These are phyloP conservation scores for Bathelium albidoporum DNA, from an alignment of 495 filamentous ascomycete genomes.

Conservation along the genomic window DNA sequence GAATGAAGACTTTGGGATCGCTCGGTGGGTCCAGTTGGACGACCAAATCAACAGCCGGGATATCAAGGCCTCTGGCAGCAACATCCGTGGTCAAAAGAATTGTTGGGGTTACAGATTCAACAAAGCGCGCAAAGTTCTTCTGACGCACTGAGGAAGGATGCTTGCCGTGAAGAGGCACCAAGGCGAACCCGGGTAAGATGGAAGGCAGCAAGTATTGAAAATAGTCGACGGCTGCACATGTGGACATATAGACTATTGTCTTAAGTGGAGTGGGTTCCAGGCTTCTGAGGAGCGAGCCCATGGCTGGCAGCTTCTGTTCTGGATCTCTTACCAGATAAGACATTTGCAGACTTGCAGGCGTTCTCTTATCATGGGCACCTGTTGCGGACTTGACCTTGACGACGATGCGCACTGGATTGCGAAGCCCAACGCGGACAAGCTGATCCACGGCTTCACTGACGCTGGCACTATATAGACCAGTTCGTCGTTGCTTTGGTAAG, in stretches of 20 bases:
- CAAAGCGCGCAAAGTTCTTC: conserved; percentile 72
- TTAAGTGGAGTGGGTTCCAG: conserved; percentile 66
- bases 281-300: conserved; percentile 58
- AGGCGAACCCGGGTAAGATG: conserved; percentile 50
- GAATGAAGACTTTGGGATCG: conserved; percentile 90
- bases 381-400: conserved; percentile 77
- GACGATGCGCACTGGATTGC: conserved; percentile 86
- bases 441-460: conserved; percentile 85
- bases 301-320: conserved; percentile 62
- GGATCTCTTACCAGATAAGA: conserved; percentile 68
- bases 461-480: conserved; percentile 86
- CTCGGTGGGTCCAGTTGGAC: conserved; percentile 85
- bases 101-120: conserved; percentile 52
- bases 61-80: conserved; percentile 80
- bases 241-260: conserved; percentile 89
- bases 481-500: conserved; percentile 85
- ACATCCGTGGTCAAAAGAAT: conserved; percentile 84
- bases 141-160: conserved; percentile 65
- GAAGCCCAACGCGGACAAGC: conserved; percentile 80
- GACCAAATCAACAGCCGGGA: conserved; percentile 89
- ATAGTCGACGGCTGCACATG: conserved; percentile 92
- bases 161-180: conserved; percentile 84
- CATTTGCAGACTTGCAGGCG: conserved; percentile 86
- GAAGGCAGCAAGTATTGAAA: conserved; percentile 64
- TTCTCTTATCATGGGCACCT: conserved; percentile 73